Evolutionary conservation across 179 eudicot genomes (phyloP).

Genomic region (Silene vulgaris): DNA sequence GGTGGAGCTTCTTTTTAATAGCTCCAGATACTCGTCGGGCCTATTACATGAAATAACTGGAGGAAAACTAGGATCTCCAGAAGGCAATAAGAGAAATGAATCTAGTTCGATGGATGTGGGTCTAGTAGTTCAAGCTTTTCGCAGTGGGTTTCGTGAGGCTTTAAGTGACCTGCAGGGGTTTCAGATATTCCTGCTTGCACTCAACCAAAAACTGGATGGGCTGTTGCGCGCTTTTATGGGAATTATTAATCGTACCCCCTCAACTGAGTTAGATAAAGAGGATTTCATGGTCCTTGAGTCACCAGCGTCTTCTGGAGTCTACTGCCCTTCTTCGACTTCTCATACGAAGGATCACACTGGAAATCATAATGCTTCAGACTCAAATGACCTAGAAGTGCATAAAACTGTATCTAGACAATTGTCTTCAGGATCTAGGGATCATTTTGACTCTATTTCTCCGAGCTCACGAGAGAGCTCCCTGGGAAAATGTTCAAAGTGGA

Average conservation of each 20-base stretch:
- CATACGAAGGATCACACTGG: slow-evolving; percentile 42
- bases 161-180: slow-evolving; percentile 93
- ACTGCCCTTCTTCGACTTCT: slow-evolving; percentile 17
- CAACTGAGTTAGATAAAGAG: slow-evolving; percentile 68
- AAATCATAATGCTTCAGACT: slow-evolving; percentile 41
- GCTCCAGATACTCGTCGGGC: slow-evolving; percentile 66
- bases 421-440: slow-evolving; percentile 60
- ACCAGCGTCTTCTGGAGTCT: slow-evolving; percentile 20
- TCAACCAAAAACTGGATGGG: slow-evolving; percentile 82
- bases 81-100: slow-evolving; percentile 31
- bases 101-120: slow-evolving; percentile 41
- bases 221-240: slow-evolving; percentile 60
- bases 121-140: slow-evolving; percentile 59
- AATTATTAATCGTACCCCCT: slow-evolving; percentile 50
- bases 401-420: slow-evolving; percentile 46
- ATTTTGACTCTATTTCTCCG: slow-evolving; percentile 56
- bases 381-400: slow-evolving; percentile 53
- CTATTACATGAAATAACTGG: slow-evolving; percentile 72
- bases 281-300: slow-evolving; percentile 54
- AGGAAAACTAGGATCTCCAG: slow-evolving; percentile 69
- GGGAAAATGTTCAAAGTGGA: slow-evolving; percentile 58
- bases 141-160: slow-evolving; percentile 85
- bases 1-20: slow-evolving; percentile 90
- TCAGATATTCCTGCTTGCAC: slow-evolving; percentile 88
- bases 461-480: slow-evolving; percentile 61